phyloP scores from a whole-genome alignment of 169 alveolate genomes.

The Eimeria zaria region DNA sequence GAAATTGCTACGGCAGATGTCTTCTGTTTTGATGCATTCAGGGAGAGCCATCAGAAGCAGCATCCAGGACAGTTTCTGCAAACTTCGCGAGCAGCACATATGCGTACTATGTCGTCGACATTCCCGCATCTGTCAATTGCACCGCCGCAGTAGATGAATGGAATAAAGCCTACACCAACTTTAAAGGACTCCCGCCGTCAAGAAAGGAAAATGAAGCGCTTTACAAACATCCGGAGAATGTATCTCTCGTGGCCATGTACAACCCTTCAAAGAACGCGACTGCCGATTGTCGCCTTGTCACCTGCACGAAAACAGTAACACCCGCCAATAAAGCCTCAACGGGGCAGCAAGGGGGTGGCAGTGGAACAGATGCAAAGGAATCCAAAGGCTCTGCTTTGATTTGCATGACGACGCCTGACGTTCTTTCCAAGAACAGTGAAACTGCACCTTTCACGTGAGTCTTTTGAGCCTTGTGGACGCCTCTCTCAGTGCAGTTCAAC shows the following conservation, averaged over 20 bases:
- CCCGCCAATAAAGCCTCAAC: not conserved
- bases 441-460: not conserved
- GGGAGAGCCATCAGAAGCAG: not conserved
- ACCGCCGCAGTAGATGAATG: not conserved
- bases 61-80: not conserved
- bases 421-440: not conserved
- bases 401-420: not conserved
- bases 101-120: not conserved
- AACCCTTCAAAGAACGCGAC: not conserved
- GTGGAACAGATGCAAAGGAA: not conserved
- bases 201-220: not conserved
- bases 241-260: constrained; percentile 15
- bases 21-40: not conserved
- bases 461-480: too few relatives aligned
- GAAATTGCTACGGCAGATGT: not conserved
- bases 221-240: not conserved
- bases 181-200: not conserved
- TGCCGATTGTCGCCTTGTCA: constrained; percentile 9
- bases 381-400: not conserved
- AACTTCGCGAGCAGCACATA: not conserved
- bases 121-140: not conserved
- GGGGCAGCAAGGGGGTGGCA: not conserved
- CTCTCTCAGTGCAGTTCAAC: too few relatives aligned
- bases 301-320: not conserved
- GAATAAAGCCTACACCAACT: not conserved